Base-by-base conservation (phyloP, 371 early-diverging fungal species). In the Mucor piriformis region DNA sequence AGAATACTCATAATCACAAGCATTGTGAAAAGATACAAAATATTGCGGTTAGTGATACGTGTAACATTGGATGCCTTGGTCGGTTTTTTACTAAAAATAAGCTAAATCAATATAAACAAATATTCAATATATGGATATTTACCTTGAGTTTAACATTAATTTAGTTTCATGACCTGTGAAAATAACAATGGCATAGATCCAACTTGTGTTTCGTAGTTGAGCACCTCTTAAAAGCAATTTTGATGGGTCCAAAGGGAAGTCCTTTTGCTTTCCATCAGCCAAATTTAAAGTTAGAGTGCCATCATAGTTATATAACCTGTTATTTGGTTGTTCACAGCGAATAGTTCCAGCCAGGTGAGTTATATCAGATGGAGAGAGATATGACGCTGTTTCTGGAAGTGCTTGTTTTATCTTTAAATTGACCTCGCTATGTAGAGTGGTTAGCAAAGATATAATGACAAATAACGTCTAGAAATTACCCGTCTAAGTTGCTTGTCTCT, bases 401-500 rank as follows among this genome's bases (percentile, higher is more conserved):
- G 89, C 92, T 71, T 95, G 95, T 65, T 92, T 92, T 49, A 94
- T 88, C 69, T 96, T 97, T 35, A 97, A 73, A 73, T 96, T 96
- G 25, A 92, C 92, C 72, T 98, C 98, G 47, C 90, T 88, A 52
- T 6, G 37, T 38, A 40, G 43, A 38, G 7, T 37, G 6, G n/a
- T 21, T n/a, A 25, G 18, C n/a, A 37, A 42, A 18, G 13, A 38
- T 4, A 8, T 18, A 42, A 20, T 42, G 18, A 18, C n/a, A 42
- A 42, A 42, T 18, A 18, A 6, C 18, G 7, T 40, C 15, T 35
- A 3, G 18, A 0, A 23, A 0, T 65, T 78, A 87, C 84, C 98
- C 99, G 73, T 98, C 96, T 63, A 98, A 75, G 75, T 95, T 96
- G 61, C 92, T 92, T 25, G 99, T 97, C 66, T 98, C 97, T 38